phyloP scores from a whole-genome alignment of 345 rosid genomes.

The Citrus sinensis region DNA sequence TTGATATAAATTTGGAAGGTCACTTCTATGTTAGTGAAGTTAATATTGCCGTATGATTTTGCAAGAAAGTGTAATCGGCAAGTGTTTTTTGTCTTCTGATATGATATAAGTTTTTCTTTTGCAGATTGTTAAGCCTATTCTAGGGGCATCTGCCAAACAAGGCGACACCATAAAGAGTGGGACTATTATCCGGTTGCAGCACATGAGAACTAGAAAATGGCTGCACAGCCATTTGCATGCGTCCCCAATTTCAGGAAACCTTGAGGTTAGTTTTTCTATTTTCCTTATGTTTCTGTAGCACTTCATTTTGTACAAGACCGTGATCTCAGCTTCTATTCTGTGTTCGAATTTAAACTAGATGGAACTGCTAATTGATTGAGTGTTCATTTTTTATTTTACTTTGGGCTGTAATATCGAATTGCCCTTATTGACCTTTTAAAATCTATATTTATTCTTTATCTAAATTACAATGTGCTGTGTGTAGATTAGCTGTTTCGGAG shows the following conservation, averaged over 20 bases:
- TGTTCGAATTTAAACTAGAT: neutral
- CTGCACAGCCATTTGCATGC: constrained; percentile 93
- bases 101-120: neutral
- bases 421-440: neutral
- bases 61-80: neutral
- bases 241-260: constrained; percentile 93
- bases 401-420: neutral
- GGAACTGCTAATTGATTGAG: neutral
- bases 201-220: constrained; percentile 94
- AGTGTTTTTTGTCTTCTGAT: neutral
- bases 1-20: neutral
- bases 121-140: constrained; percentile 77
- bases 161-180: constrained; percentile 73
- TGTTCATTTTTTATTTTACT: neutral
- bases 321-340: neutral
- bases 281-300: neutral
- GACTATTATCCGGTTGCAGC: constrained; percentile 74
- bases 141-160: constrained; percentile 60
- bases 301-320: neutral
- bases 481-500: constrained; percentile 97
- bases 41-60: neutral
- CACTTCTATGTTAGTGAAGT: neutral
- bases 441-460: neutral
- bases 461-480: constrained; percentile 6
- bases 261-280: constrained; percentile 56